These are phyloP conservation scores for Emydomyces testavorans DNA, from an alignment of 2,329 filamentous ascomycete species.

Conservation along the genomic window DNA sequence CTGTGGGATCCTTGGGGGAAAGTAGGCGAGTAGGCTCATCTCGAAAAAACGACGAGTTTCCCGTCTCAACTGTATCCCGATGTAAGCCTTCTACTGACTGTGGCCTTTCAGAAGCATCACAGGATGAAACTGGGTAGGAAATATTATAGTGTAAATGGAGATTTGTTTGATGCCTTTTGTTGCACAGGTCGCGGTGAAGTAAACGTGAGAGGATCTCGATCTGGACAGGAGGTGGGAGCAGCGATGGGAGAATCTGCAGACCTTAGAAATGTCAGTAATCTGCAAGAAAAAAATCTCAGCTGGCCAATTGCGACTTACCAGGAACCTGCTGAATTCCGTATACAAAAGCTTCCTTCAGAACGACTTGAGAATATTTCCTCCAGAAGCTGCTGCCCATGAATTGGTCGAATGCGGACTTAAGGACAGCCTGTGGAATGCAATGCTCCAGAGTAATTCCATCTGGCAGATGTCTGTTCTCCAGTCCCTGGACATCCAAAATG, in stretches of 20 bases:
- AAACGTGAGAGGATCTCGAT: slow-evolving; percentile 57
- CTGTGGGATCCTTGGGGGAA: slow-evolving; percentile 53
- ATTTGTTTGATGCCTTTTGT: slow-evolving; percentile 70
- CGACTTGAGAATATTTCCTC: slow-evolving; percentile 9
- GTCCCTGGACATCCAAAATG: slow-evolving; percentile 45
- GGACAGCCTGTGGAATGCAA: slow-evolving; percentile 22
- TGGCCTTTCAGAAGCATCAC: slow-evolving; percentile 1
- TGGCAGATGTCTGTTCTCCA: slow-evolving; percentile 26
- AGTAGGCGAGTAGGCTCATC: slow-evolving; percentile 34
- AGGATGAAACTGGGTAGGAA: slow-evolving; percentile 42
- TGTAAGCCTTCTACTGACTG: background rate
- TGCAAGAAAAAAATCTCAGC: background rate
- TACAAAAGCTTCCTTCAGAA: slow-evolving; percentile 25
- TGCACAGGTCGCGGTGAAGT: slow-evolving; percentile 64
- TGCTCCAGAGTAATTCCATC: slow-evolving; percentile 22
- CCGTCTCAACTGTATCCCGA: slow-evolving; percentile 35
- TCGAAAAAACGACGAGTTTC: slow-evolving; percentile 41
- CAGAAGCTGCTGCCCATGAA: slow-evolving; percentile 20
- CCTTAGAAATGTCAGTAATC: slow-evolving; percentile 43
- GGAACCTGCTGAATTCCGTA: slow-evolving; percentile 28
- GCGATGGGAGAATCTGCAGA: slow-evolving; percentile 61
- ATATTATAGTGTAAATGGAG: slow-evolving; percentile 72
- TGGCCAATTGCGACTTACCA: slow-evolving; percentile 23
- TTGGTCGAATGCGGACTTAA: slow-evolving; percentile 25
- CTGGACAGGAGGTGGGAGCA: slow-evolving; percentile 62